These are phyloP conservation scores for Sugiyamaella pinicola DNA, from an alignment of 1,139 yeast species.

Conservation along the genomic window DNA sequence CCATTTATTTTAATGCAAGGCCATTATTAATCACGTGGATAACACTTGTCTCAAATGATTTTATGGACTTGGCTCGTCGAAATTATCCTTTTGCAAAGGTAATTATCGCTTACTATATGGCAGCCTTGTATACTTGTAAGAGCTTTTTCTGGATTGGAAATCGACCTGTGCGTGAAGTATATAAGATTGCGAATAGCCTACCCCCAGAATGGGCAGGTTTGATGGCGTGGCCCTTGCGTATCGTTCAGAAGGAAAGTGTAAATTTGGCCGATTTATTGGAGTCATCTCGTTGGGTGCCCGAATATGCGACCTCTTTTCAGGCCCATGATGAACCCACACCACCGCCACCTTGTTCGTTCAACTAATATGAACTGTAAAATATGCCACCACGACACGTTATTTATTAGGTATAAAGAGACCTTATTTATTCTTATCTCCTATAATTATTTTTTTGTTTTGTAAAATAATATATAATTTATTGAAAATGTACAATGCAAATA, in stretches of 20 bases:
- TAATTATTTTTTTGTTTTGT: background rate
- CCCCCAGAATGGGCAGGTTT: conserved; percentile 26
- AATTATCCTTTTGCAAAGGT: conserved; percentile 29
- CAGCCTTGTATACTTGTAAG: conserved; percentile 25
- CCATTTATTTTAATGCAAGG: conserved; percentile 15
- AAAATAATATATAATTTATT: conserved; percentile 8
- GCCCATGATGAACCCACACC: background rate
- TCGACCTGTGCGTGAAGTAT: conserved; percentile 27
- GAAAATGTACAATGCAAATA: background rate
- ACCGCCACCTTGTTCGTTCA: background rate
- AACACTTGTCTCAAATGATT: conserved; percentile 27
- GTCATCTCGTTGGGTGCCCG: conserved; percentile 7
- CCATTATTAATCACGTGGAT: conserved; percentile 27
- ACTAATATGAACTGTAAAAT: conserved; percentile 7
- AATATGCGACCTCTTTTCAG: background rate
- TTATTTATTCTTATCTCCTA: background rate
- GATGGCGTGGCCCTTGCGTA: conserved; percentile 26
- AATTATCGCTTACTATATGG: conserved; percentile 28
- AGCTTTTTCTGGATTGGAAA: conserved; percentile 30
- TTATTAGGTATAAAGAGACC: background rate
- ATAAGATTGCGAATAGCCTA: conserved; percentile 21
- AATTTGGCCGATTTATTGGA: conserved; percentile 15
- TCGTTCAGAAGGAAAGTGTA: conserved; percentile 7
- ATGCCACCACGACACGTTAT: no score
- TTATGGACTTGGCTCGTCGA: conserved; percentile 28